Percentiles rank a stretch among this genome's conserved stretches.
phyloP scores from a whole-genome alignment of 441 rosid species.

The Mallotus repandus region DNA sequence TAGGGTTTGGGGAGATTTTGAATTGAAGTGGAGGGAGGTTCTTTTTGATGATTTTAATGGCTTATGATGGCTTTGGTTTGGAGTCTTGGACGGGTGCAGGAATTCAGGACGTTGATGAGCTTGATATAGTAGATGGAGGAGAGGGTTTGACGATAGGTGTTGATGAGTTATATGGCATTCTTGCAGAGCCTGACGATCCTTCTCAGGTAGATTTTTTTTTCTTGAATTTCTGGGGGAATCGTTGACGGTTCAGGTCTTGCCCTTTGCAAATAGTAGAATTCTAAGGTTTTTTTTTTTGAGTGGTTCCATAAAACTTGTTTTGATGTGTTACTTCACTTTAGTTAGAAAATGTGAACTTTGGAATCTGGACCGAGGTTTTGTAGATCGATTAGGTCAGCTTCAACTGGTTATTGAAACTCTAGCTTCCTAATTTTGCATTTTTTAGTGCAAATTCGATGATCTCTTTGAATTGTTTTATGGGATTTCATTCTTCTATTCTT shows the following conservation, averaged over 20 bases:
- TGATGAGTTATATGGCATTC: slow-evolving; percentile 39
- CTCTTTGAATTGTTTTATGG: too few species aligned
- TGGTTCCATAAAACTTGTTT: too few species aligned
- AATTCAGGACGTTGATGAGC: slow-evolving; percentile 22
- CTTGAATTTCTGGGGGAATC: too few species aligned
- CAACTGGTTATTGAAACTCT: neutral
- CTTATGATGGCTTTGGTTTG: slow-evolving; percentile 36
- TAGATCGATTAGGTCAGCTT: neutral
- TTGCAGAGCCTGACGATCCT: slow-evolving; percentile 43
- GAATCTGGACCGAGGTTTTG: neutral
- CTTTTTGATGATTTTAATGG: slow-evolving; percentile 37
- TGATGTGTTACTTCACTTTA: neutral
- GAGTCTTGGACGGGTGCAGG: slow-evolving; percentile 19
- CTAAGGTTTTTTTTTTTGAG: too few species aligned
- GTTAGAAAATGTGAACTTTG: neutral
- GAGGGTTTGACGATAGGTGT: slow-evolving; percentile 49
- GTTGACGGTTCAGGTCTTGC: neutral
- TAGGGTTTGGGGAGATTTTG: slow-evolving; percentile 21
- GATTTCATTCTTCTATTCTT: too few species aligned
- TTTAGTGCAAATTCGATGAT: too few species aligned
- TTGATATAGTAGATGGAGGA: slow-evolving; percentile 32
- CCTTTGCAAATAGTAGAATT: neutral
- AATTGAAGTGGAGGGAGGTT: neutral
- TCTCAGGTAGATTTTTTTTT: slow-evolving; percentile 40
- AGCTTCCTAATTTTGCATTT: too few species aligned